Evolutionary conservation across 2,329 filamentous ascomycete species (phyloP).

Genomic region (Aspergillus texensis): DNA sequence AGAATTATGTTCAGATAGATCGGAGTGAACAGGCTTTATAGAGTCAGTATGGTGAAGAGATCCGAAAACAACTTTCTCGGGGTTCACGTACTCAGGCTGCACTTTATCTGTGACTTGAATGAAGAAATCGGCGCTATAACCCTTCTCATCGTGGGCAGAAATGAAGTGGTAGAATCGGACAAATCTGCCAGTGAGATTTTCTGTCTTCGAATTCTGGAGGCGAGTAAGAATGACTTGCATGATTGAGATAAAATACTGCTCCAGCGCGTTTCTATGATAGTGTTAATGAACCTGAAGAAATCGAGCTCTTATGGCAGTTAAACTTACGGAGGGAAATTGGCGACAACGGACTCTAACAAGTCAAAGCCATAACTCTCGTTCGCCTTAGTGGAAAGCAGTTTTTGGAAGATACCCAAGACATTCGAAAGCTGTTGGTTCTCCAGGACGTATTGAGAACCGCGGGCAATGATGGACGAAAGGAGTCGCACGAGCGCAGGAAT

Average conservation of each 20-base stretch:
- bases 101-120: constrained; percentile 80
- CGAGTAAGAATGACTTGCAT: constrained; percentile 79
- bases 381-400: constrained; percentile 76
- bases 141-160: constrained; percentile 74
- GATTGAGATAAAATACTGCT: constrained; percentile 78
- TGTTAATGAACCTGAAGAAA: constrained; percentile 7
- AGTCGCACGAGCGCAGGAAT: constrained; percentile 87
- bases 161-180: constrained; percentile 94
- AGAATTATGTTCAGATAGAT: constrained; percentile 88
- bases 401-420: constrained; percentile 94
- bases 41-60: constrained; percentile 3
- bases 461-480: constrained; percentile 79
- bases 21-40: constrained; percentile 69
- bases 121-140: constrained; percentile 92
- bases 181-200: constrained; percentile 83
- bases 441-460: constrained; percentile 71
- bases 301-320: background rate
- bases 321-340: constrained; percentile 71
- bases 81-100: constrained; percentile 61
- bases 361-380: constrained; percentile 89
- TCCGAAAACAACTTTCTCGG: background rate
- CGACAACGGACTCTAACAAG: constrained; percentile 78
- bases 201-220: constrained; percentile 72
- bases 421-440: constrained; percentile 81
- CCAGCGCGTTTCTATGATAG: constrained; percentile 59